Evolutionary conservation across 2,329 filamentous ascomycete genomes (phyloP), one percentile per base, ranked within the genome.

Genomic region (Trichoderma harzianum): DNA sequence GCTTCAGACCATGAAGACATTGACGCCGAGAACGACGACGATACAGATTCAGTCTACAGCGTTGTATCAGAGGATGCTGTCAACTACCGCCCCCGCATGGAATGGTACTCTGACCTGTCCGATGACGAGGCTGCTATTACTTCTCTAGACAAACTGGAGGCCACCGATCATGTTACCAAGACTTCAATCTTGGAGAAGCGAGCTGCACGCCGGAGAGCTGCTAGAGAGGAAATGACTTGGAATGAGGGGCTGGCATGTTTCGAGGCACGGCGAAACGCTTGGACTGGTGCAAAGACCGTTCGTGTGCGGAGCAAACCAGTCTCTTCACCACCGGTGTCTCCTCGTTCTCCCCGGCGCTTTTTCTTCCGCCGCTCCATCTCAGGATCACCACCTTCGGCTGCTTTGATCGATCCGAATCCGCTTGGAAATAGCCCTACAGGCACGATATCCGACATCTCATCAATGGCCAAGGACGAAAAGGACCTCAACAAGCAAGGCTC

Each of bases 211-310:
- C 85, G 90, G 69, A 87, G 85, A 75, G 87, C 85, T 63, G 78
- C 89, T 64, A 86, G 88, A 73, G 88, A 90, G 70, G 91, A 93
- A 82, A 87, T 90, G 82, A 80, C 84, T 34, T 97, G 92, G 91
- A 98, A 98, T 77, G 85, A 91, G 47, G 95, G 95, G 0, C 80
- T 98, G 71, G 88, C 90, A n/a, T 92, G 92, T 79, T 98, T 93
- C 82, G 88, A 91, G 72, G 88, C 91, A 34, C 86, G 93, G 72
- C 88, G 95, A 63, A 90, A 97, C 82, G 90, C 90, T 7, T 98
- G 95, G 95, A 95, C 94, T 1, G 91, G 92, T 36, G 95, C 94
- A 36, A 88, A 87, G 74, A 86, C 84, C 12, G 87, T 87, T 43
- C 86, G 86, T 61, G 80, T 89, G 61, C 86, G 86, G 71, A 83